phyloP scores from a whole-genome alignment of 495 filamentous ascomycete genomes.

The Astrocystis sublimbata region DNA sequence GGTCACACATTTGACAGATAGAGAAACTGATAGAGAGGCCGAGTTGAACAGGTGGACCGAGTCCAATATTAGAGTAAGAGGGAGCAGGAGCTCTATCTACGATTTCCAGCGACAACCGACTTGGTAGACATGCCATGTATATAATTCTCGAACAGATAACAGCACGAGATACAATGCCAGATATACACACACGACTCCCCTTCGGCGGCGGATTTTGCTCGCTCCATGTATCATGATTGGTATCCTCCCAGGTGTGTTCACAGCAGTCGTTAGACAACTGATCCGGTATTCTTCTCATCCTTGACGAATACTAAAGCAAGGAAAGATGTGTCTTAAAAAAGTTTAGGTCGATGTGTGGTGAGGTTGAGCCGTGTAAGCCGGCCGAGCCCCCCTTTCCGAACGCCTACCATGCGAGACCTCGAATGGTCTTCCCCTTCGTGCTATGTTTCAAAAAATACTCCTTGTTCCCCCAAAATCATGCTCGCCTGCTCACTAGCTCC shows the following conservation, averaged over 20 bases:
- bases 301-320: conserved; percentile 12
- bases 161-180: no score
- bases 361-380: conserved; percentile 10
- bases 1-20: no score
- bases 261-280: conserved; percentile 1
- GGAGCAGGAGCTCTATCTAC: no score
- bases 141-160: no score
- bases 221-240: background rate
- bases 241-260: background rate
- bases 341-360: conserved; percentile 2
- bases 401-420: conserved; percentile 15
- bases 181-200: no score
- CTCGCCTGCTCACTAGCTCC: conserved; percentile 8
- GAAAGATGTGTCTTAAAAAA: conserved; percentile 10
- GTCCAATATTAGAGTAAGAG: no score
- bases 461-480: no score
- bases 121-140: no score
- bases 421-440: conserved; percentile 2
- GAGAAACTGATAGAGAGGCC: no score
- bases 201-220: background rate
- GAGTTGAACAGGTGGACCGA: no score
- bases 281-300: background rate
- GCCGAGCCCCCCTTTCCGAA: conserved; percentile 14
- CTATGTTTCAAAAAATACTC: conserved; percentile 11
- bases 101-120: no score